phyloP scores from a whole-genome alignment of 169 alveolate genomes.

The Sarcocystis neurona region DNA sequence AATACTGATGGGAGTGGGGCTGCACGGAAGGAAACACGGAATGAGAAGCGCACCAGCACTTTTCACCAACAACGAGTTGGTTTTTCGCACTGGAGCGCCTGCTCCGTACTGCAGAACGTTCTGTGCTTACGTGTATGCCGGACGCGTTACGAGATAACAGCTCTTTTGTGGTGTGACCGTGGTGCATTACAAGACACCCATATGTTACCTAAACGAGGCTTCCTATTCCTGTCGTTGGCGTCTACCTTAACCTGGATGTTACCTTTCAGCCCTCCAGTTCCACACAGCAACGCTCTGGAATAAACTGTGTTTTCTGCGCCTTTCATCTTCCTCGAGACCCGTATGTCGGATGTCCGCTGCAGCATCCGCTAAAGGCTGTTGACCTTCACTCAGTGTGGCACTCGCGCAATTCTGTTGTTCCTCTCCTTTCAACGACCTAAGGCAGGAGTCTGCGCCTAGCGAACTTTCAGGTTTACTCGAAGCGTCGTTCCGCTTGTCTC shows the following conservation, averaged over 20 bases:
- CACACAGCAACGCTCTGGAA: slow-evolving; percentile 64
- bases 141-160: no score
- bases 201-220: background rate
- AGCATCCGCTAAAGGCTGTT: no score
- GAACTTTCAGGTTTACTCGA: background rate
- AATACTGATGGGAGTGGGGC: slow-evolving; percentile 44
- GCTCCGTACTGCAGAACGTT: no score
- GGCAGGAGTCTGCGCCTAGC: background rate
- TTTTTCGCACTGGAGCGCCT: no score
- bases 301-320: background rate
- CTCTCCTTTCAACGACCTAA: background rate
- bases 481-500: background rate
- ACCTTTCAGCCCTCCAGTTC: slow-evolving; percentile 60
- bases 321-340: background rate
- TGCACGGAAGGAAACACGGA: background rate
- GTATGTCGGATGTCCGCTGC: background rate
- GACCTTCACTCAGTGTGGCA: no score
- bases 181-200: background rate
- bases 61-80: no score
- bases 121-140: no score
- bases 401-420: background rate
- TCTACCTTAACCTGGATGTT: background rate
- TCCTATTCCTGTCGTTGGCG: background rate
- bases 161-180: no score
- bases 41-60: background rate